Conservation (phyloP, 768 basidiomycete species). For the Mrakia hoshinonis region DNA sequence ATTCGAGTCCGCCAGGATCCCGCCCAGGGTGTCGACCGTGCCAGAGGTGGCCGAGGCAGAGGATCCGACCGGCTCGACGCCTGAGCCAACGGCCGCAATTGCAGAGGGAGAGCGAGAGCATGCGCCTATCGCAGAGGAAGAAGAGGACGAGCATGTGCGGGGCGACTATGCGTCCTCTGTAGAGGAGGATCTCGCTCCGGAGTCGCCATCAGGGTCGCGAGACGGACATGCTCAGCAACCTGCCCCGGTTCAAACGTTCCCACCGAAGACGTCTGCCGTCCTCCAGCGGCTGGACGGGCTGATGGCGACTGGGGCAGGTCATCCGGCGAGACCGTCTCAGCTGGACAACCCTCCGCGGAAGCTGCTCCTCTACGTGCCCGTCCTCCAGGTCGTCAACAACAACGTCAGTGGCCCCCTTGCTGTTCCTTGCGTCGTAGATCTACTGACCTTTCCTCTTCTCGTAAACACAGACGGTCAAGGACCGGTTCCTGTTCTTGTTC, state of each 20-base stretch:
- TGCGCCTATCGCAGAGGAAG: not conserved
- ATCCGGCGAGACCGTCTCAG: conserved; percentile 46
- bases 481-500: conserved; percentile 94
- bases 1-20: conserved; percentile 30
- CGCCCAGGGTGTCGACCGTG: conserved; percentile 37
- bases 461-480: conserved; percentile 69
- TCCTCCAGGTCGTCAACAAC: conserved; percentile 85
- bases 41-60: conserved; percentile 35
- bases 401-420: conserved; percentile 35
- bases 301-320: conserved; percentile 35
- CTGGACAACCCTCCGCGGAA: conserved; percentile 82
- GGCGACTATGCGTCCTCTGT: conserved; percentile 6
- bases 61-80: conserved; percentile 6
- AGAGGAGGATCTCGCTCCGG: conserved; percentile 1
- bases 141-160: not conserved
- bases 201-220: not conserved
- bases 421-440: not conserved
- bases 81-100: too few species aligned
- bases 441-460: conserved; percentile 1
- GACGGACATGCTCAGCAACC: not conserved
- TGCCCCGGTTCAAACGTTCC: not conserved
- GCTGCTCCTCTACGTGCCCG: conserved; percentile 71
- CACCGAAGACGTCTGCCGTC: conserved; percentile 32
- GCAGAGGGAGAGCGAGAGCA: too few species aligned
- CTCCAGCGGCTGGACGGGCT: conserved; percentile 37